A percentile compares a stretch with the other conserved stretches of the same genome.
Evolutionary conservation across 2,329 filamentous ascomycete genomes (phyloP).

Genomic region (Seiridium cupressi): DNA sequence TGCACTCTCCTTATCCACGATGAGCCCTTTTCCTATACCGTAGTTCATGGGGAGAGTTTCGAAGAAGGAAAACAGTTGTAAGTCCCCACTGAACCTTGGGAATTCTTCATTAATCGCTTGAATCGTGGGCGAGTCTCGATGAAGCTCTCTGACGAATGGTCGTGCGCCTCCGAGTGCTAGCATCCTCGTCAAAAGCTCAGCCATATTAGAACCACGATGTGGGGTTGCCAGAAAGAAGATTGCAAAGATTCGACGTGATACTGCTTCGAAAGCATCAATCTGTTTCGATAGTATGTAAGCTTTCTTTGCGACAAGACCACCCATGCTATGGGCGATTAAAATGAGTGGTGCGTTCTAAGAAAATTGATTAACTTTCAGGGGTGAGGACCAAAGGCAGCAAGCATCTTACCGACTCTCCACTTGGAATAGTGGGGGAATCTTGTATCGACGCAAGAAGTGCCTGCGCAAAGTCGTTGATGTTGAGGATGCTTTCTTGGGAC

Average conservation of each 20-base stretch:
- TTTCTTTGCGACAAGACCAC: slow-evolving; percentile 34
- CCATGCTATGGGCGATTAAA: slow-evolving; percentile 37
- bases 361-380: not conserved
- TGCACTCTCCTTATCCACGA: slow-evolving; percentile 29
- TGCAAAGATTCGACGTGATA: slow-evolving; percentile 21
- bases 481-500: slow-evolving; percentile 19
- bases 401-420: slow-evolving; percentile 12
- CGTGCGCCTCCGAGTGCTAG: slow-evolving; percentile 17
- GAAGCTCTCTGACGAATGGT: slow-evolving; percentile 29
- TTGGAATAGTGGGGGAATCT: slow-evolving; percentile 22
- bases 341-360: slow-evolving; percentile 21
- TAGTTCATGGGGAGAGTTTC: slow-evolving; percentile 26
- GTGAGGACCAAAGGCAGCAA: not conserved
- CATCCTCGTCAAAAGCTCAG: slow-evolving; percentile 21
- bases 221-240: slow-evolving; percentile 38
- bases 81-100: slow-evolving; percentile 15
- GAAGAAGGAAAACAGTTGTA: slow-evolving; percentile 30
- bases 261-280: slow-evolving; percentile 13
- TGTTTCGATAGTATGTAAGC: slow-evolving; percentile 29
- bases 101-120: slow-evolving; percentile 34
- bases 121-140: slow-evolving; percentile 22
- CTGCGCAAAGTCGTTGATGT: slow-evolving; percentile 29
- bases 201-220: slow-evolving; percentile 28
- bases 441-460: slow-evolving; percentile 25
- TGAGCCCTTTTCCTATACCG: slow-evolving; percentile 18